Base-by-base conservation (phyloP, 257 asterid species). In the Ocimum tenuiflorum region DNA sequence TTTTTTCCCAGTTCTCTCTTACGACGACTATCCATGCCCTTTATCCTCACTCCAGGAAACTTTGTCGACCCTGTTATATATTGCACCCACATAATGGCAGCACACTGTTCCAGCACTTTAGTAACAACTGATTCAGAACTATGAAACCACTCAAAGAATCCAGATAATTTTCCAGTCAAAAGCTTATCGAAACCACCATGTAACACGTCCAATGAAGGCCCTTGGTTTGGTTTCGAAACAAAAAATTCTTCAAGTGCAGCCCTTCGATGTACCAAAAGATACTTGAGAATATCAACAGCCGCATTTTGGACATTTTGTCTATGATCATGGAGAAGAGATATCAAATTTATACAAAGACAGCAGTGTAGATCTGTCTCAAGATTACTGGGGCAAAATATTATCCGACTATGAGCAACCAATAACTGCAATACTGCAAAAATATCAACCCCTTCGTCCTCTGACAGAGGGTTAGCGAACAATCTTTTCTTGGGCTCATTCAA, bases 151-250 rank as follows among this genome's bases (percentile, higher is more conserved):
- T 84, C 95, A 72, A 86, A 82, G 76, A 94, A 90, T 36, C 74
- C 92, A 62, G 91, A 78, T 70, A 82, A 77, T 63, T 73, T 82
- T 75, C 87, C 95, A 71, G 92, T 88, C 75, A 94, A 76, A 65
- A 94, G 96, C 82, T 79, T 88, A 79, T 94, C 97, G 73, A 94
- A 90, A 56, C 99, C 97, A 70, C 95, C 95, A 62, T 83, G 97
- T 48, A 90, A 81, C 62, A 94, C 88, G 75, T 94, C 83, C 83
- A 88, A 60, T 48, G 88, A 57, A 46, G 81, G 83, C 29, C 96
- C 97, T 76, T 90, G 95, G 71, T 94, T 88, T 52, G 91, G 88
- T 77, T 91, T 94, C 53, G 91, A 79, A 78, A 91, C 97, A 48
- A 94, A 83, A 67, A 90, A 86, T 70, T 94, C 97, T 77, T 94